Evolutionary conservation across 208 protist genomes (phyloP), one percentile per base, ranked within the genome.

Genomic region (Wallacemonas sp.): DNA sequence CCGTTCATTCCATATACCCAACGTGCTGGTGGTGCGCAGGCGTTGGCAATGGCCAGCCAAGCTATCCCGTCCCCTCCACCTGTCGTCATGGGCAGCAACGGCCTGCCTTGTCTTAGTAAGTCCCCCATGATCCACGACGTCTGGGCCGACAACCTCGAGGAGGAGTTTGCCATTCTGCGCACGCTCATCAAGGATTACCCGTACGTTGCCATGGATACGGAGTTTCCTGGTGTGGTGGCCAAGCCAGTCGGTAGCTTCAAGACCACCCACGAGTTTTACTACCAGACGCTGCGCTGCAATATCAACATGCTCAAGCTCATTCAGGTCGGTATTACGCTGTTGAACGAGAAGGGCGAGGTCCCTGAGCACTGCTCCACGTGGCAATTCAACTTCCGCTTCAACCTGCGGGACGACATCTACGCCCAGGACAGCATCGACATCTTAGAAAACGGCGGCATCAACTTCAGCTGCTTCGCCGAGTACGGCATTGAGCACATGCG

Each of bases 361-460:
- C 96, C 97, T 9, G 85, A 95, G 67, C 67, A 89, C 67, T 86
- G 87, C 38, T 98, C 87, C 49, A 99, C 98, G 4, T 99, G 98
- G 98, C 99, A 99, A 87, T 99, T 99, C 72, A 99, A 99, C 83
- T 99, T 99, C 74, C 90, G 96, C 47, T 99, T 99, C 82, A 98
- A 83, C 57, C 80, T 99, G 33, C 83, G 66, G 32, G 90, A 98
- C 72, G 98, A 99, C 58, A 93, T 99, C 72, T 99, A 99, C 72
- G 96, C 98, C 34, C 93, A 97, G 67, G 98, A 99, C 66, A 98
- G 94, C 63, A 99, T 99, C 33, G 95, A 99, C 56, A 80, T 99
- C 39, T 82, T 99, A 41, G 83, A 76, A 29, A 61, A 93, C 46
- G 96, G 97, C 9, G 99, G 98, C 33, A 99, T 99, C 60, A 90